Evolutionary conservation across 2,329 filamentous ascomycete species (phyloP).

Genomic region (Seiridium cupressi): DNA sequence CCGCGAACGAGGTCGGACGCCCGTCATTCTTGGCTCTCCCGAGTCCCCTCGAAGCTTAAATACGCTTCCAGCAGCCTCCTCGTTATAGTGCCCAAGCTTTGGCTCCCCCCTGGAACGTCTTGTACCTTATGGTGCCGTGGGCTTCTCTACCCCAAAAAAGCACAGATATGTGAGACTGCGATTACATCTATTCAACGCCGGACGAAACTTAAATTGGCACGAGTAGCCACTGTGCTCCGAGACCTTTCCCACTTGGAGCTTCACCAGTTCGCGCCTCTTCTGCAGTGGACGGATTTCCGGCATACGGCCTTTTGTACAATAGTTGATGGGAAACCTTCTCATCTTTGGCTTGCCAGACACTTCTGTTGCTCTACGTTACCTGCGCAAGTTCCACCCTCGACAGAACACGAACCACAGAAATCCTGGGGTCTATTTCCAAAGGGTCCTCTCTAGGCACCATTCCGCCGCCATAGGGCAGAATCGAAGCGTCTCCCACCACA

Average conservation of each 20-base stretch:
- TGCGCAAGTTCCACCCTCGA: background rate
- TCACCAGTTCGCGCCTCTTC: background rate
- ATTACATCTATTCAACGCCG: background rate
- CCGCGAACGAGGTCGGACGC: background rate
- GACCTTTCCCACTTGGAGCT: background rate
- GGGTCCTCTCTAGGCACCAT: background rate
- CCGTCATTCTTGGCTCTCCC: background rate
- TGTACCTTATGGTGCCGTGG: conserved; percentile 2
- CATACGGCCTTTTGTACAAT: conserved; percentile 1
- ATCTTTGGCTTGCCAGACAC: background rate
- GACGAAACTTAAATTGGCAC: conserved; percentile 3
- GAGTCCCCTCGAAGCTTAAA: background rate
- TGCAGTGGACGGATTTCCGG: background rate
- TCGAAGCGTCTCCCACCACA: background rate
- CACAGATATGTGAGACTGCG: conserved; percentile 1
- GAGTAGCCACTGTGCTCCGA: conserved; percentile 2
- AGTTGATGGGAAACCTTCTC: background rate
- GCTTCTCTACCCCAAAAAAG: background rate
- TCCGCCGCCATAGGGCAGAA: background rate
- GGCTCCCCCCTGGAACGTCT: background rate
- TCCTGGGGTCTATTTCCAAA: background rate
- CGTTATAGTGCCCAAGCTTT: background rate
- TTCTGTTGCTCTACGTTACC: background rate
- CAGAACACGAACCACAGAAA: background rate
- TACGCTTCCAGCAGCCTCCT: background rate